Evolutionary conservation across 306 rosid species (phyloP).

Genomic region (Psophocarpus tetragonolobus): DNA sequence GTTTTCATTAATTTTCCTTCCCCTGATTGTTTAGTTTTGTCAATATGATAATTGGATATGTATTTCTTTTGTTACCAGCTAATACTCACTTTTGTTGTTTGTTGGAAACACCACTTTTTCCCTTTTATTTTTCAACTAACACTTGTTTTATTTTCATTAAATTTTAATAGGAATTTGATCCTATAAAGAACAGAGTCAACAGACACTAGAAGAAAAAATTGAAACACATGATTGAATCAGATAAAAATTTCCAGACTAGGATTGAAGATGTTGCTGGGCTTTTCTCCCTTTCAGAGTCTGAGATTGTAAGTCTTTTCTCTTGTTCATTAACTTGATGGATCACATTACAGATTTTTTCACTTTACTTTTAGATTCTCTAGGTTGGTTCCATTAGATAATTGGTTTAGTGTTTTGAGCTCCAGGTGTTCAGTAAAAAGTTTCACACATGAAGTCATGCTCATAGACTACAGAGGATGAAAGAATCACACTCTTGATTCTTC

Average conservation of each 20-base stretch:
- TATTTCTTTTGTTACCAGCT: not conserved
- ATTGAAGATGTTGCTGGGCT: conserved; percentile 71
- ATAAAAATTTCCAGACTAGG: conserved; percentile 23
- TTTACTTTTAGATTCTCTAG: not conserved
- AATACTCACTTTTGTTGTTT: not conserved
- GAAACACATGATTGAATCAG: not conserved
- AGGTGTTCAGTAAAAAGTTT: not conserved
- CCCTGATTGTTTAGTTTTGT: not conserved
- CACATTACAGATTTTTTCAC: not conserved
- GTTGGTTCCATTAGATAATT: not conserved
- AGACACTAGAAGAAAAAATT: not conserved
- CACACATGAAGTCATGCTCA: not conserved
- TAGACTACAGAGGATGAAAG: not conserved
- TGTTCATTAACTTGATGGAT: not conserved
- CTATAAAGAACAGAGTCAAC: conserved; percentile 5
- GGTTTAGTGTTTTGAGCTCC: not conserved
- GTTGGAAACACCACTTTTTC: too few relatives aligned
- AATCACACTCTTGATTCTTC: not conserved
- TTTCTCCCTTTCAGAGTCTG: conserved; percentile 71
- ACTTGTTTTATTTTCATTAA: not conserved
- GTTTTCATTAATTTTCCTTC: too few relatives aligned
- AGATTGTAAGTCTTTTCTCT: conserved; percentile 62
- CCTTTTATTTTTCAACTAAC: not conserved
- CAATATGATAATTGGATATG: not conserved
- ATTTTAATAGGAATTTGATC: conserved; percentile 14